Evolutionary conservation across 2,329 filamentous ascomycete species (phyloP).

Genomic region (Nigrograna mackinnonii): DNA sequence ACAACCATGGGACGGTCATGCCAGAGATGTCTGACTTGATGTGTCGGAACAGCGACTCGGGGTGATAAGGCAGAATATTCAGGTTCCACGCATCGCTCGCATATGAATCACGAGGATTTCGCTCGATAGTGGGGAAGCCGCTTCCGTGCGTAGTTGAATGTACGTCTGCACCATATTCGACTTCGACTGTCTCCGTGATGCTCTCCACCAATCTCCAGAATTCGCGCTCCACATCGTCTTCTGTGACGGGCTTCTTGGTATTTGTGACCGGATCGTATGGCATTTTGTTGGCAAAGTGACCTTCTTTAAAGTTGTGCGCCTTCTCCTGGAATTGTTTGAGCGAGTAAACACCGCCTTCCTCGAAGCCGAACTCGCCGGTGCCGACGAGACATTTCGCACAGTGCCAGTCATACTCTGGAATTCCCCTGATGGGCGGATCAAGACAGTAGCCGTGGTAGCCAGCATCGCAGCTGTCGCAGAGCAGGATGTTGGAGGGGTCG

Average conservation of each 20-base stretch:
- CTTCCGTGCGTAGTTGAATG: conserved; percentile 98
- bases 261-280: conserved; percentile 84
- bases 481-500: conserved; percentile 69
- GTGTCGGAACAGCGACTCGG: conserved; percentile 91
- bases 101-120: conserved; percentile 83
- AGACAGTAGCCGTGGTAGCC: conserved; percentile 87
- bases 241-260: conserved; percentile 78
- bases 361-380: conserved; percentile 95
- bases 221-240: conserved; percentile 94
- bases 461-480: conserved; percentile 91
- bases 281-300: conserved; percentile 90
- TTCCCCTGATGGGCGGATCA: conserved; percentile 78
- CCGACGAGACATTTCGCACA: conserved; percentile 94
- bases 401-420: conserved; percentile 90
- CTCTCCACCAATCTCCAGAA: conserved; percentile 97
- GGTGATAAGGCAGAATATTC: conserved; percentile 86
- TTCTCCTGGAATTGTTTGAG: conserved; percentile 95
- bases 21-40: conserved; percentile 98
- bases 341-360: conserved; percentile 95
- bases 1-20: conserved; percentile 99
- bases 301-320: conserved; percentile 91
- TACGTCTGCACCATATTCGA: conserved; percentile 97
- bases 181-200: conserved; percentile 92
- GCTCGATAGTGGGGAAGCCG: conserved; percentile 93
- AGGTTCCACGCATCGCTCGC: conserved; percentile 94